Conservation (phyloP, 169 alveolate species). For the Cryptosporidium canis region DNA sequence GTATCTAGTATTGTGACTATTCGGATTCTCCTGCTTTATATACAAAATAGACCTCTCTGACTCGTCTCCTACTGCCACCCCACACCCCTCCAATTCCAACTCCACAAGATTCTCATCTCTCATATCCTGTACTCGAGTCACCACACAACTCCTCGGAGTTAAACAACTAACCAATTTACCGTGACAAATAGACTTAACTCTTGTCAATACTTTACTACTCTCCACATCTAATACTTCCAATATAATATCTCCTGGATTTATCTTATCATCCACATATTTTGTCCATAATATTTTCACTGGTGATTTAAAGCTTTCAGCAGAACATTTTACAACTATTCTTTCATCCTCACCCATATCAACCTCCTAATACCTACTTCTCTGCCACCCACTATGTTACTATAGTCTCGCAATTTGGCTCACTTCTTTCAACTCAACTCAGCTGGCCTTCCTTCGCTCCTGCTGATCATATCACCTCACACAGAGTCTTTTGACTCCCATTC, state of each 20-base stretch:
- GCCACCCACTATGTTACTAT: not conserved
- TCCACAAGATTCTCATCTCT: not conserved
- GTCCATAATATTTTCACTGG: constrained; percentile 38
- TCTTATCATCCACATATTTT: constrained; percentile 8
- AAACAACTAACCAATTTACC: constrained; percentile 26
- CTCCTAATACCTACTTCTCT: not conserved
- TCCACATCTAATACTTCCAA: not conserved
- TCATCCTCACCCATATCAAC: constrained; percentile 19
- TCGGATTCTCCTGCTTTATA: not conserved
- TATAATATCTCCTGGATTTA: constrained; percentile 48
- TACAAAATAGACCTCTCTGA: not conserved
- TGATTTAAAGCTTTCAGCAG: not conserved
- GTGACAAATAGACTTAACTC: constrained; percentile 31
- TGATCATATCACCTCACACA: too few species aligned
- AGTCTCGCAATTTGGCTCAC: not conserved
- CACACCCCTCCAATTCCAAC: not conserved
- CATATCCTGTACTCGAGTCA: not conserved
- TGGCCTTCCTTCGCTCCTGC: too few species aligned
- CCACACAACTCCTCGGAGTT: constrained; percentile 30
- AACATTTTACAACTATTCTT: not conserved
- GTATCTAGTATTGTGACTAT: not conserved
- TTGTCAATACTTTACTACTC: not conserved
- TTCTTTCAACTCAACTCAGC: too few species aligned
- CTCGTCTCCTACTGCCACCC: not conserved
- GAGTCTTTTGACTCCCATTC: too few species aligned